Base-by-base conservation (phyloP, 192 early-diverging fungal species). In the Jimgerdemannia flammicorona region DNA sequence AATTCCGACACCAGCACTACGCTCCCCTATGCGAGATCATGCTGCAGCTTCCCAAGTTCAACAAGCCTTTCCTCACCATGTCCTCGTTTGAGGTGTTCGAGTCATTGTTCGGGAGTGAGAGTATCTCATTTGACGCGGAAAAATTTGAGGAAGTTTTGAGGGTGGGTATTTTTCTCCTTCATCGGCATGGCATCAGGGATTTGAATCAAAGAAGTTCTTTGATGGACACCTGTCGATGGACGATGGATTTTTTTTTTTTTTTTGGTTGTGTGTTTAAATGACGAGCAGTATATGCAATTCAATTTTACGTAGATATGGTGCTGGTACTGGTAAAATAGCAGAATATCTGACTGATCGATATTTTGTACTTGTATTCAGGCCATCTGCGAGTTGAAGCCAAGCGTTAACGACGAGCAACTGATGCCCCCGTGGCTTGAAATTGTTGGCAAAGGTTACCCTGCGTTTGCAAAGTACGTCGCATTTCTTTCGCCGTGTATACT, bases 371-470 rank as follows among this genome's bases (percentile, higher is more conserved):
- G 8, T 73, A 41, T 84, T 79, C 75, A 79, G 71, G 85, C 88
- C 8, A 84, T 93, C 4, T 83, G 88, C n/a, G 92, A 92, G 63
- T 87, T 98, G 39, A 93, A 92, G 76, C 96, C 96, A 66, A 92
- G 92, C 79, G 84, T 87, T 63, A 92, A 92, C 78, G 96, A 98
- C 77, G 87, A 89, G n/a, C 84, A 87, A 67, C 81, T 95, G 69
- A 88, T 91, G 76, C 94, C 95, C 65, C 78, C 93, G 17, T 97
- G 96, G 96, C 84, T 97, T 66, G 87, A 90, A 68, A 90, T 97
- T 65, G 87, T 97, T 11, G 84, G 87, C 43, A 90, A 89, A 73
- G 90, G 91, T 1, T 96, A 94, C 78, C 74, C 83, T 14, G 82
- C 89, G n/a, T 91, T 90, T 73, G 88, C 95, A 29, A 85, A 82